A percentile compares a stretch with the other conserved stretches of the same genome.
phyloP scores from a whole-genome alignment of 1,284 basidiomycete genomes.

The Porphyrellus sp. region DNA sequence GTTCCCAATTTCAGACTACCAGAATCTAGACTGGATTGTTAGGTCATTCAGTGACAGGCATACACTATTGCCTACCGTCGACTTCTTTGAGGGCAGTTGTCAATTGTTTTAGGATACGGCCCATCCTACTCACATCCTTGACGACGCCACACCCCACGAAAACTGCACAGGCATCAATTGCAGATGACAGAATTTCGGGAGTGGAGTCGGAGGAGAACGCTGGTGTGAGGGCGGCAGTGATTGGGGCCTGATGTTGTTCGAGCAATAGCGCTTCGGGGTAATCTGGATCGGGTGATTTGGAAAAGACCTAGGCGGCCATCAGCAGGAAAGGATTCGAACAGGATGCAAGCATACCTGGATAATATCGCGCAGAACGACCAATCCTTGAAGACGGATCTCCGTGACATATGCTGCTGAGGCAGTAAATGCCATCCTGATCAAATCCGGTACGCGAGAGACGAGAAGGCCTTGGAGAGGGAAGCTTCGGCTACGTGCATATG shows the following conservation, averaged over 20 bases:
- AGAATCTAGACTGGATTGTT: slow-evolving; percentile 51
- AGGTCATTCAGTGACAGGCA: slow-evolving; percentile 2
- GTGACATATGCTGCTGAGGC: slow-evolving; percentile 95
- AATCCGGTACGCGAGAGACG: slow-evolving; percentile 81
- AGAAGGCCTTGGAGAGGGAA: slow-evolving; percentile 55
- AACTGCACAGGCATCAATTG: slow-evolving; percentile 90
- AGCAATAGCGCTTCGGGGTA: slow-evolving; percentile 88
- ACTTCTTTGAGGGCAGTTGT: slow-evolving; percentile 89
- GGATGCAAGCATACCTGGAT: slow-evolving; percentile 65
- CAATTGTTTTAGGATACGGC: slow-evolving; percentile 88
- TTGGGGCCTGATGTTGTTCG: slow-evolving; percentile 99
- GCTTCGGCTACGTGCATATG: slow-evolving; percentile 53
- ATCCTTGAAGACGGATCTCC: slow-evolving; percentile 91
- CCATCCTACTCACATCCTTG: slow-evolving; percentile 88
- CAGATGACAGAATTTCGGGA: slow-evolving; percentile 91
- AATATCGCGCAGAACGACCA: slow-evolving; percentile 88
- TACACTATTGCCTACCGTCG: slow-evolving; percentile 52
- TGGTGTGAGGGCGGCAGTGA: slow-evolving; percentile 96
- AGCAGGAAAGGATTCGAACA: background rate
- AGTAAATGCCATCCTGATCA: slow-evolving; percentile 98
- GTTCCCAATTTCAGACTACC: slow-evolving; percentile 87
- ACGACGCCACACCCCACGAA: slow-evolving; percentile 97
- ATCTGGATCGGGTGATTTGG: slow-evolving; percentile 85
- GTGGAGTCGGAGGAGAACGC: slow-evolving; percentile 94
- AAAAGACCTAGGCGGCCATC: slow-evolving; percentile 63